Evolutionary conservation across 1,139 yeast species (phyloP).

Genomic region (Kodamaea fungicola): DNA sequence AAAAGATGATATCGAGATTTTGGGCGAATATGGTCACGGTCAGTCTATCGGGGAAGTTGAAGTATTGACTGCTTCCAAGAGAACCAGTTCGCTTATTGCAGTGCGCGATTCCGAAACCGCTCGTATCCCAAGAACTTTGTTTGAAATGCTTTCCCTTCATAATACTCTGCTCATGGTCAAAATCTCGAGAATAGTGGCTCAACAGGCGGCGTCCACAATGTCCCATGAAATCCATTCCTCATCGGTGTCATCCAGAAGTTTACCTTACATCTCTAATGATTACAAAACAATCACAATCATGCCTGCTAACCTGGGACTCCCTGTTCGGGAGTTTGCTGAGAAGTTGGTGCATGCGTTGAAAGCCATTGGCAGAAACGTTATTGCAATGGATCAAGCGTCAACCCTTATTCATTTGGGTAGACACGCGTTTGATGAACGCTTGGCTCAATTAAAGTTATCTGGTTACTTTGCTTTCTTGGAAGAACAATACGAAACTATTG

Average conservation of each 20-base stretch:
- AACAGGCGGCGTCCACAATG: conserved; percentile 42
- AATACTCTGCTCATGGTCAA: conserved; percentile 90
- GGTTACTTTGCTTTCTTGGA: conserved; percentile 91
- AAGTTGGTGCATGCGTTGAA: conserved; percentile 67
- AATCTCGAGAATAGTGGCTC: conserved; percentile 84
- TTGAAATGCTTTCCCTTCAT: conserved; percentile 78
- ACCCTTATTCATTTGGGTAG: conserved; percentile 80
- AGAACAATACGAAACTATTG: conserved; percentile 80
- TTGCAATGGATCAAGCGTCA: conserved; percentile 77
- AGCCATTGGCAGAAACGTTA: conserved; percentile 69
- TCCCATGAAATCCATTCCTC: conserved; percentile 1
- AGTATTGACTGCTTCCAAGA: conserved; percentile 77
- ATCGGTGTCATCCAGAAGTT: conserved; percentile 12
- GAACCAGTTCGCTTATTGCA: conserved; percentile 76
- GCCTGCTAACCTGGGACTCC: conserved; percentile 77
- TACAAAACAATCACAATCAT: conserved; percentile 82
- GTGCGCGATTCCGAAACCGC: conserved; percentile 93
- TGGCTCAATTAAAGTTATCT: conserved; percentile 78
- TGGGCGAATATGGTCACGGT: conserved; percentile 90
- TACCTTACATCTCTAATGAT: conserved; percentile 37
- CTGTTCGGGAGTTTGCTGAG: conserved; percentile 81
- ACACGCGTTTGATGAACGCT: conserved; percentile 82
- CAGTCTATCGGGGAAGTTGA: conserved; percentile 94
- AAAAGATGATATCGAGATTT: conserved; percentile 32
- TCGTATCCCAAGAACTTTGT: conserved; percentile 82